Percentiles rank a stretch among this genome's conserved stretches.
Evolutionary conservation across 139 green algal genomes (phyloP).

Genomic region (Chlorella sorokiniana): DNA sequence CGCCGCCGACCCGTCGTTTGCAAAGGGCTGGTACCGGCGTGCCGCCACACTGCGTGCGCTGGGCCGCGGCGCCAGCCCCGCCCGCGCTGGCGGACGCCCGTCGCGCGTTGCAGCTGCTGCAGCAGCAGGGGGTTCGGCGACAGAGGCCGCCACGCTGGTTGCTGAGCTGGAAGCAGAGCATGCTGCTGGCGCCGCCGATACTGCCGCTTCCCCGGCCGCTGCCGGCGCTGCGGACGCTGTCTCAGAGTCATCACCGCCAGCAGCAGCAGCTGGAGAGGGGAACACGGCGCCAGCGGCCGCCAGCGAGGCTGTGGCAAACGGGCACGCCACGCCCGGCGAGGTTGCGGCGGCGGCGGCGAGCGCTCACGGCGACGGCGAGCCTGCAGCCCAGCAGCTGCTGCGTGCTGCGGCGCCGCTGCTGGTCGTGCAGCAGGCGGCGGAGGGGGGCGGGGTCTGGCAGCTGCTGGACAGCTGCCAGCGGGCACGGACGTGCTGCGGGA

Average conservation of each 20-base stretch:
- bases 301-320: not conserved
- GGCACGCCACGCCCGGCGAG: not conserved
- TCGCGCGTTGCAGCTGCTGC: constrained; percentile 15
- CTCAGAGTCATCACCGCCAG: not conserved
- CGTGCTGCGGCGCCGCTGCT: not conserved
- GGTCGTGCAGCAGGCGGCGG: not conserved
- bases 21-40: constrained; percentile 43
- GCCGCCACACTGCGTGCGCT: constrained; percentile 7
- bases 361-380: not conserved
- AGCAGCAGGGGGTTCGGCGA: not conserved
- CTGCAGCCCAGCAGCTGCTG: not conserved
- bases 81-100: constrained; percentile 6
- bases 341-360: not conserved
- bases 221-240: not conserved
- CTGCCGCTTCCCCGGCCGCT: not conserved
- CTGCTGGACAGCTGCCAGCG: not conserved
- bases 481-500: constrained; percentile 44
- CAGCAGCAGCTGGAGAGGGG: not conserved
- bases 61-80: not conserved
- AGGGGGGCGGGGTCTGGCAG: constrained; percentile 24
- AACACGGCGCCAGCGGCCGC: not conserved
- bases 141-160: constrained; percentile 14
- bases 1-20: not conserved
- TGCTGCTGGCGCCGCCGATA: not conserved
- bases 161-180: constrained; percentile 17